Base-by-base conservation (phyloP, 1,284 basidiomycete species). In the Butyriboletus appendiculatus region DNA sequence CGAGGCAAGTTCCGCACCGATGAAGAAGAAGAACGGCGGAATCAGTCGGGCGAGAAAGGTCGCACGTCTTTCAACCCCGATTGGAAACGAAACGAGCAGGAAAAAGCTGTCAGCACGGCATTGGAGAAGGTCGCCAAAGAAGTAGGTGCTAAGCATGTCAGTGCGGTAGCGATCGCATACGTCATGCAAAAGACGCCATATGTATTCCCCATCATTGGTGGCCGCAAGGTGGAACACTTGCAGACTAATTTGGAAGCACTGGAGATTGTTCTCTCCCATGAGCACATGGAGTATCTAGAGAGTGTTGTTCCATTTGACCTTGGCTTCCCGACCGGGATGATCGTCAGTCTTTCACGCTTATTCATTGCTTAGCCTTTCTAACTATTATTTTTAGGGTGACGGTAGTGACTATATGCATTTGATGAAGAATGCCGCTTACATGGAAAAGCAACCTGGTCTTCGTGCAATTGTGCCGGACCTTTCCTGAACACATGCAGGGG, bases 101-200 rank as follows among this genome's bases (percentile, higher is more conserved):
- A 71, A 46, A 51, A 37, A n/a, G 39, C 34, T 1, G 24, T 60
- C 22, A 52, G 56, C 11, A 33, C 5, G 7, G 49, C 52, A 6
- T 22, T 53, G 35, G 49, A 53, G 14, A 52, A 39, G 30, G 52
- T 53, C 14, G 35, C 50, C 34, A 28, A 44, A 28, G 41, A 53
- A 33, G 22, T 44, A 1, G 52, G 41, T 7, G 46, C 58, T 0
- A 48, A 53, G 26, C 46, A 59, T 15, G 8, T 67, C 38, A 64
- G 61, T 10, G 67, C 28, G 56, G 64, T 73, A 73, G 2, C 76
- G 70, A 77, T 80, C 47, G 77, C 78, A 12, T 81, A 80, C 55
- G 56, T 80, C 9, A 66, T 79, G 72, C 72, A 76, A 66, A 37
- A 18, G 35, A 18, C 35, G n/a, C 35, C 35, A 10, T 37, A 37